A percentile compares a stretch with the other conserved stretches of the same genome.
These are phyloP conservation scores for Lycium ferocissimum DNA, from an alignment of 257 asterid species.

Conservation along the genomic window DNA sequence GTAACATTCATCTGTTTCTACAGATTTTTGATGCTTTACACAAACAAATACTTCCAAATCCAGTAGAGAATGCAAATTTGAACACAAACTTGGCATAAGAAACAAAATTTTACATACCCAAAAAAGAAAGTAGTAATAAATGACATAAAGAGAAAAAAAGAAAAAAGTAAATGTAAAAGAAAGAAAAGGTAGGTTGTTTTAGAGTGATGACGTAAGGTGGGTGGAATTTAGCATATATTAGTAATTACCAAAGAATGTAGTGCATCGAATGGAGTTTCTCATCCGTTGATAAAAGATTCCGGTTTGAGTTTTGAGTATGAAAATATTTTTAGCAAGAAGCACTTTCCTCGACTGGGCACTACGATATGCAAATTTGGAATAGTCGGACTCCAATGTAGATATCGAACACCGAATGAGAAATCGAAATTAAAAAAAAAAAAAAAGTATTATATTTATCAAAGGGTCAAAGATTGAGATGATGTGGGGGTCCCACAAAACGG, in stretches of 20 bases:
- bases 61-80: conserved; percentile 7
- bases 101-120: neutral
- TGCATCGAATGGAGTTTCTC: no score
- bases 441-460: neutral
- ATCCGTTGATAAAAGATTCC: no score
- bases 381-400: no score
- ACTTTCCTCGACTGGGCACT: no score
- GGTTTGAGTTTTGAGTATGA: no score
- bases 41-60: conserved; percentile 26
- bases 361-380: no score
- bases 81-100: neutral
- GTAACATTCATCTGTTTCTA: neutral
- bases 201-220: neutral
- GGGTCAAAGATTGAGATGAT: conserved; percentile 8
- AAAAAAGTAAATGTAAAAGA: neutral
- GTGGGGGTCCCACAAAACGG: neutral
- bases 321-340: no score
- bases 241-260: no score
- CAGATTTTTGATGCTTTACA: conserved; percentile 32
- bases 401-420: no score
- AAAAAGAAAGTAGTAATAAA: neutral
- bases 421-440: no score
- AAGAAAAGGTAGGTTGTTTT: neutral
- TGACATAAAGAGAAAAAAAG: neutral
- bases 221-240: neutral